These are phyloP conservation scores for Hibiscus trionum DNA, from an alignment of 345 rosid species.

Conservation along the genomic window DNA sequence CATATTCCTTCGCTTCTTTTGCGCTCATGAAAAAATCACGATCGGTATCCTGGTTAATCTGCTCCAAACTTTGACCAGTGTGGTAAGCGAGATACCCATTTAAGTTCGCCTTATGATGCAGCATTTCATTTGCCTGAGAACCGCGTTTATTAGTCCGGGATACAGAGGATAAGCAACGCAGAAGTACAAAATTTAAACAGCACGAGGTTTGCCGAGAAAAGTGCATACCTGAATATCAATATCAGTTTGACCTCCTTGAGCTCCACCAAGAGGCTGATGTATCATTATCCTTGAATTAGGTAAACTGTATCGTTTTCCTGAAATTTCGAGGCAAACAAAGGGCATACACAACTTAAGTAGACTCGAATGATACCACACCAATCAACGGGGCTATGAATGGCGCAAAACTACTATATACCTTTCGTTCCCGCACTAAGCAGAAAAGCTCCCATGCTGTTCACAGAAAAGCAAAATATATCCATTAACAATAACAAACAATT, in stretches of 20 bases:
- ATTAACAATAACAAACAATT: constrained; percentile 3
- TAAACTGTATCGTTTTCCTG: constrained; percentile 88
- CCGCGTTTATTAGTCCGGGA: background rate
- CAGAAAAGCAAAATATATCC: constrained; percentile 3
- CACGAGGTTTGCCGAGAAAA: background rate
- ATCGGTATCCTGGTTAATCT: constrained; percentile 82
- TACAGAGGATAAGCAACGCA: background rate
- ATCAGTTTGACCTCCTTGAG: constrained; percentile 87
- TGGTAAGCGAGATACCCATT: constrained; percentile 83
- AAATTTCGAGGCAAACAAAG: constrained; percentile 14
- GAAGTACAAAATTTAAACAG: background rate
- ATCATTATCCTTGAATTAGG: constrained; percentile 98
- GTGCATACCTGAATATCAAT: constrained; percentile 75
- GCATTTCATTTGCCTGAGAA: constrained; percentile 83
- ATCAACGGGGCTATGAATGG: constrained; percentile 2
- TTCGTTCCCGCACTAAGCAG: constrained; percentile 94
- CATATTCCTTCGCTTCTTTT: constrained; percentile 82
- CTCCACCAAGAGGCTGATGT: constrained; percentile 99
- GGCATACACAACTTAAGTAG: background rate
- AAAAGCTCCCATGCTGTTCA: constrained; percentile 92
- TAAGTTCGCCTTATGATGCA: constrained; percentile 91
- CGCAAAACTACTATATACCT: constrained; percentile 39
- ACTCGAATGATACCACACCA: constrained; percentile 3
- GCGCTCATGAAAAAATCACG: constrained; percentile 98
- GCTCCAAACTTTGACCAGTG: constrained; percentile 80